A percentile compares a stretch with the other conserved stretches of the same genome.
Evolutionary conservation across 495 filamentous ascomycete species (phyloP).

Genomic region (Chaetomidium leptoderma): DNA sequence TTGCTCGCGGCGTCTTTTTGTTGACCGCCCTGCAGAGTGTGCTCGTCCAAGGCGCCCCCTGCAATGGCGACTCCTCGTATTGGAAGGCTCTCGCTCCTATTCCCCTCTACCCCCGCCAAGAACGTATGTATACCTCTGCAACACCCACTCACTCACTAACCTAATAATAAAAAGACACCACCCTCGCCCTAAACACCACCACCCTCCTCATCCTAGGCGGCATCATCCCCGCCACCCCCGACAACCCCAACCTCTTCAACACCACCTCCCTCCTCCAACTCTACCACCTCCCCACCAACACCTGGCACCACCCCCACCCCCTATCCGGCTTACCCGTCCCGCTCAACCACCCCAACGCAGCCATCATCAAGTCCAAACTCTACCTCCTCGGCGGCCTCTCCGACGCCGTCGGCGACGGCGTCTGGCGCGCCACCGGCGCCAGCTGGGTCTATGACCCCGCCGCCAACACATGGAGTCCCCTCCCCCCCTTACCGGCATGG

Average conservation of each 20-base stretch:
- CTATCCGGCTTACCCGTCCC: conserved; percentile 53
- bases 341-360: conserved; percentile 48
- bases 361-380: conserved; percentile 54
- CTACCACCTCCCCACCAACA: conserved; percentile 62
- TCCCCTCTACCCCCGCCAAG: conserved; percentile 71
- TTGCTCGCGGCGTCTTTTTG: background rate
- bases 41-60: background rate
- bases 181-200: conserved; percentile 63
- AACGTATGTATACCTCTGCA: background rate
- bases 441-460: conserved; percentile 58
- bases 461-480: conserved; percentile 13
- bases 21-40: background rate
- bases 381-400: conserved; percentile 79
- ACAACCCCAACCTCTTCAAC: conserved; percentile 22
- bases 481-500: conserved; percentile 23
- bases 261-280: conserved; percentile 61
- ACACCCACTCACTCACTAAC: too few species aligned
- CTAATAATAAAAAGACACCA: too few species aligned
- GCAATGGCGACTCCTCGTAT: background rate
- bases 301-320: conserved; percentile 52
- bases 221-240: conserved; percentile 15
- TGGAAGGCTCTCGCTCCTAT: conserved; percentile 69
- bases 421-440: conserved; percentile 47
- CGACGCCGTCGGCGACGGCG: conserved; percentile 73
- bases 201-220: conserved; percentile 33